A percentile compares a stretch with the other conserved stretches of the same genome.
phyloP scores from a whole-genome alignment of 257 asterid genomes.

The Anisodus tanguticus region DNA sequence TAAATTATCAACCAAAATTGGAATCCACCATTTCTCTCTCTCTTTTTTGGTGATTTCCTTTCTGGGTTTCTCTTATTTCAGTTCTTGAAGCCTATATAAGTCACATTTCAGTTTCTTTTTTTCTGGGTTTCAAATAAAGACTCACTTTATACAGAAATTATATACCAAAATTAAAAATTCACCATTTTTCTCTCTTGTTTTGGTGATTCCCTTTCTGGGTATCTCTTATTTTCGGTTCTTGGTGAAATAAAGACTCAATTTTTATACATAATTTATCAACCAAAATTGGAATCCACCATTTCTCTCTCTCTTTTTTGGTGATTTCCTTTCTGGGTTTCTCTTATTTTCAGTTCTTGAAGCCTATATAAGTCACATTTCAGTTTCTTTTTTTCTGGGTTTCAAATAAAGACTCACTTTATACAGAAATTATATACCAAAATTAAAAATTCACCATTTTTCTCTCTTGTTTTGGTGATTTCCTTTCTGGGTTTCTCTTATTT shows the following conservation, averaged over 20 bases:
- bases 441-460: neutral
- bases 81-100: neutral
- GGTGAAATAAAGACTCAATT: too few relatives aligned
- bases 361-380: neutral
- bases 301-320: neutral
- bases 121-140: neutral
- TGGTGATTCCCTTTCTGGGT: neutral
- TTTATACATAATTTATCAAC: too few relatives aligned
- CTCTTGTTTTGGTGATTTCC: neutral
- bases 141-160: too few relatives aligned
- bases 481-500: constrained; percentile 16
- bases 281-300: neutral
- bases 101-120: neutral
- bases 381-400: neutral
- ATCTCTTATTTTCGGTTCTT: neutral
- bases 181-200: neutral
- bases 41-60: neutral
- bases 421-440: neutral
- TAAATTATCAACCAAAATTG: too few relatives aligned
- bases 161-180: neutral
- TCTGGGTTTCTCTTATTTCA: neutral
- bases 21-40: neutral
- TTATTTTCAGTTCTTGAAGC: neutral
- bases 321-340: neutral
- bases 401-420: neutral